Evolutionary conservation across 192 early-diverging fungal genomes (phyloP), one percentile per base, ranked within the genome.

Genomic region (Diversispora epigaea): DNA sequence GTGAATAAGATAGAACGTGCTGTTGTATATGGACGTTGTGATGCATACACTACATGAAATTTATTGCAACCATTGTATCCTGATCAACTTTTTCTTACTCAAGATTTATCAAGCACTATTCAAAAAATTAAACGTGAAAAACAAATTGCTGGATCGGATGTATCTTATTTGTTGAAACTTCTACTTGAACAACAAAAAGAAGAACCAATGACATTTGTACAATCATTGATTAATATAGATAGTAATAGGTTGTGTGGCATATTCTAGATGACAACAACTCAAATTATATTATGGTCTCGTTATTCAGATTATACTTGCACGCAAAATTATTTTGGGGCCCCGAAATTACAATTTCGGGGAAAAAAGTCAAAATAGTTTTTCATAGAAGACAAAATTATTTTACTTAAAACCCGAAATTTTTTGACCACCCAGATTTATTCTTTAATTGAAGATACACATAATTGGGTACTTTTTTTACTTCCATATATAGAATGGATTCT

Each of bases 51-150:
- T 10, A 67, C 47, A 49, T 7, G 45, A 22, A 67, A 45, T 49
- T 49, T 47, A 11, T 14, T 47, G 0, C 43, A 46, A 49, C 65
- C 10, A 22, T n/a, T 67, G 2, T 67, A n/a, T 49, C 0, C 44
- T 47, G 8, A 67, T 8, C 19, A 67, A 19, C 21, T n/a, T 67
- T 15, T 67, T 67, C 21, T n/a, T 67, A 45, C 17, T n/a, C 65
- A 67, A 49, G 45, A 67, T 49, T 67, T 6, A 9, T n/a, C 45
- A 0, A 67, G 47, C 25, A n/a, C 65, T 21, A 67, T 67, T 49
- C 44, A n/a, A 67, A 67, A 66, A 49, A 47, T 67, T 17, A 67
- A 67, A 45, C 17, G 1, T 7, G 45, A 67, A 22, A n/a, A n/a
- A n/a, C n/a, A 45, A 49, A 47, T 61, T 61, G 17, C 7, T 14